phyloP scores from a whole-genome alignment of 371 early-diverging fungal genomes.

The Paraphysoderma sedebokerense region DNA sequence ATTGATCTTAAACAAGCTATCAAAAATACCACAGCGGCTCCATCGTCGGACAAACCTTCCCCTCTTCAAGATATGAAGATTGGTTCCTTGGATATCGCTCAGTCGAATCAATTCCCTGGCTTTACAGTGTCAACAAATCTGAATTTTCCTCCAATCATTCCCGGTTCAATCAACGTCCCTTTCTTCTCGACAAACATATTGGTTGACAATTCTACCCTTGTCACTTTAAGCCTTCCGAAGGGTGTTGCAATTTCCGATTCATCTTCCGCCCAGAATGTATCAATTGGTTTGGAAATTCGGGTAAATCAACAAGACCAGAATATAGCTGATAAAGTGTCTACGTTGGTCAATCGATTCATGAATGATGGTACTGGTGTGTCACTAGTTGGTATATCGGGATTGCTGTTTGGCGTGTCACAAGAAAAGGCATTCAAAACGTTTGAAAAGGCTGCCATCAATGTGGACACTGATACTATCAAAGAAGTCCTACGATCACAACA shows the following conservation, averaged over 20 bases:
- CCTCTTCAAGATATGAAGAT: not conserved
- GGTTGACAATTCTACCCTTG: not conserved
- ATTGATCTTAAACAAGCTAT: not conserved
- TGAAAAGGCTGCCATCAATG: not conserved
- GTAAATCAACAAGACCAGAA: too few species aligned
- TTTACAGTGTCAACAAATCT: not conserved
- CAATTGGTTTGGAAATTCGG: too few species aligned
- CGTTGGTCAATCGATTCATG: not conserved
- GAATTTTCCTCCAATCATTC: not conserved
- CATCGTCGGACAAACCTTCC: not conserved
- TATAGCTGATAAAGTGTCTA: not conserved
- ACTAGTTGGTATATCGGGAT: not conserved
- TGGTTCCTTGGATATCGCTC: not conserved
- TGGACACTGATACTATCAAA: not conserved
- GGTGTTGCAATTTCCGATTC: not conserved
- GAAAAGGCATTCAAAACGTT: not conserved
- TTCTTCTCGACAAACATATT: not conserved
- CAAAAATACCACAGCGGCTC: not conserved
- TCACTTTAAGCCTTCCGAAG: not conserved
- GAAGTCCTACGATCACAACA: not conserved
- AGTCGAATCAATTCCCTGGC: not conserved
- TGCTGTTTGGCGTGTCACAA: not conserved
- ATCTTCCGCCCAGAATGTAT: not conserved
- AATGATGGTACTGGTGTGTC: not conserved
- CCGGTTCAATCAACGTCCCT: not conserved